Conservation (phyloP, 257 asterid genomes). For the Verbena officinalis region DNA sequence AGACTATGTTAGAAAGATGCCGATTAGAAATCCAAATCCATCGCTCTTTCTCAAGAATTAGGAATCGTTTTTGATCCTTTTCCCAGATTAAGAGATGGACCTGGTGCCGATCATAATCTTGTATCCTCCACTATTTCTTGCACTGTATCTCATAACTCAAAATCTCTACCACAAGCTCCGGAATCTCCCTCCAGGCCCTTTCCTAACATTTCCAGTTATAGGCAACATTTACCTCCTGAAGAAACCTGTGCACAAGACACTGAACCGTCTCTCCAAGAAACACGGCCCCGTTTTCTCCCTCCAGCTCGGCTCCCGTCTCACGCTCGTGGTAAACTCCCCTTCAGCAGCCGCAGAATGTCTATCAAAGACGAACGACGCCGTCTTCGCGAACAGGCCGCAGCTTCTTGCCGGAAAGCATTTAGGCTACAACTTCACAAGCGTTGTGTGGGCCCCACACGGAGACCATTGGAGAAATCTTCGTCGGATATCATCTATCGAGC, state of each 20-base stretch:
- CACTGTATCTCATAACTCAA: slow-evolving; percentile 4
- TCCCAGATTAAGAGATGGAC: neutral
- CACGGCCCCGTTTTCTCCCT: slow-evolving; percentile 42
- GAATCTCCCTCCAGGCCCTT: slow-evolving; percentile 50
- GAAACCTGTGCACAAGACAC: slow-evolving; percentile 39
- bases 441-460: slow-evolving; percentile 46
- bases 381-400: slow-evolving; percentile 44
- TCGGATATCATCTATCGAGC: slow-evolving; percentile 33
- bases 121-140: neutral
- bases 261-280: slow-evolving; percentile 29
- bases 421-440: slow-evolving; percentile 41
- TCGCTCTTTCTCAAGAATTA: too few species aligned
- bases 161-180: slow-evolving; percentile 15
- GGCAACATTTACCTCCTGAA: slow-evolving; percentile 45
- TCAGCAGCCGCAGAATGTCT: slow-evolving; percentile 44
- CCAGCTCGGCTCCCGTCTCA: slow-evolving; percentile 38
- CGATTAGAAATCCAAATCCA: too few species aligned
- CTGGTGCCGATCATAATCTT: neutral
- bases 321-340: slow-evolving; percentile 39
- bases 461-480: slow-evolving; percentile 52
- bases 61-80: neutral
- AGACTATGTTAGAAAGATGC: too few species aligned
- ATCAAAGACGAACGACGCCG: slow-evolving; percentile 35
- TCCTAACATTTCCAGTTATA: slow-evolving; percentile 35
- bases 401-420: slow-evolving; percentile 47